Conservation (phyloP, 768 basidiomycete species). For the Russula sp. region DNA sequence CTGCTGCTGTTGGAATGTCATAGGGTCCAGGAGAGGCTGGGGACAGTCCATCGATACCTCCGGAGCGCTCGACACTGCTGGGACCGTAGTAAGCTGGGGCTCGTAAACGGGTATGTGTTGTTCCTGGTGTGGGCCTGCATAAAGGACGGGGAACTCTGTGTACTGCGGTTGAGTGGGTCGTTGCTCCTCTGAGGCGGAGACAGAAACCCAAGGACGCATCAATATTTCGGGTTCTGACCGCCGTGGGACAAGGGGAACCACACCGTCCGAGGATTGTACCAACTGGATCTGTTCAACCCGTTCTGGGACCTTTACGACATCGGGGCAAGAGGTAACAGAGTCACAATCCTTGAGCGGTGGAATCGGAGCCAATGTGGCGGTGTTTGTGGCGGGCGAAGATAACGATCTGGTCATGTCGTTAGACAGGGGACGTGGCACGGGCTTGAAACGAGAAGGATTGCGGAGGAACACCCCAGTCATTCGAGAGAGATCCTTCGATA, state of each 20-base stretch:
- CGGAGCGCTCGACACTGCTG: neutral
- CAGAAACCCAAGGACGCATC: no score
- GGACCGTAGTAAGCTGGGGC: no score
- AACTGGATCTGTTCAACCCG: neutral
- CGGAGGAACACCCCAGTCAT: constrained; percentile 7
- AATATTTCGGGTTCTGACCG: neutral
- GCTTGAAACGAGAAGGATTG: constrained; percentile 9
- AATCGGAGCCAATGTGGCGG: neutral
- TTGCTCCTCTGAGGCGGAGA: neutral
- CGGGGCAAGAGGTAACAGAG: neutral
- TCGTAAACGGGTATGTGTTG: neutral
- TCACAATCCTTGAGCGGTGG: neutral
- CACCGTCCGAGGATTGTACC: neutral
- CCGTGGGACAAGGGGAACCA: neutral
- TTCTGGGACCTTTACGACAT: neutral
- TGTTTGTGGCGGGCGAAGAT: neutral
- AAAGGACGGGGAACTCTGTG: neutral
- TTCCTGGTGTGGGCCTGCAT: neutral
- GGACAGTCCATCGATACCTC: neutral
- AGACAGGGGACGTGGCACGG: constrained; percentile 2
- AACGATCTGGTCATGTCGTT: neutral
- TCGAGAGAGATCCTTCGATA: constrained; percentile 21
- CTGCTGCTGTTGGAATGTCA: neutral
- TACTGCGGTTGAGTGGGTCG: neutral
- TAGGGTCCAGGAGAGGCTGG: neutral